Percentiles rank a stretch among this genome's conserved stretches.
These are phyloP conservation scores for Tulasnella calospora DNA, from an alignment of 768 basidiomycete species.

Conservation along the genomic window DNA sequence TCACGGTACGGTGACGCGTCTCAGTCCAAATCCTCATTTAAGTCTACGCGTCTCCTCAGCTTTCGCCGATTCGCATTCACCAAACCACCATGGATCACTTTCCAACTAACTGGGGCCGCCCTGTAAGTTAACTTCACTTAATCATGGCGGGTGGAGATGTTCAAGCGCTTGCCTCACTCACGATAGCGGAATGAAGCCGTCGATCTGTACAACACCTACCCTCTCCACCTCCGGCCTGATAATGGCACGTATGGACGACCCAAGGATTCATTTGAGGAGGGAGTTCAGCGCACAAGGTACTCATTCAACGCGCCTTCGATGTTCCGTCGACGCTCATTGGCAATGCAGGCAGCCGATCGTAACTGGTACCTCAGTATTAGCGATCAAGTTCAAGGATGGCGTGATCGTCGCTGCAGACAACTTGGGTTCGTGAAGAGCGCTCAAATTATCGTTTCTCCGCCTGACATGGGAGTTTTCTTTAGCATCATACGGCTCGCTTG, in stretches of 20 bases:
- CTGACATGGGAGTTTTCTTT: conserved; percentile 10
- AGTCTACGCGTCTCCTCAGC: background rate
- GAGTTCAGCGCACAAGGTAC: conserved; percentile 78
- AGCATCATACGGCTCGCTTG: conserved; percentile 97
- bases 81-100: conserved; percentile 65
- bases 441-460: no score
- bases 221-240: conserved; percentile 57
- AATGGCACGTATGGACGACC: conserved; percentile 35
- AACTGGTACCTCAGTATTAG: conserved; percentile 94
- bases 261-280: conserved; percentile 55
- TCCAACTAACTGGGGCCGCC: conserved; percentile 77
- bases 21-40: background rate
- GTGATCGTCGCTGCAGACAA: conserved; percentile 99
- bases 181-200: conserved; percentile 64
- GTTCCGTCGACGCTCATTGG: background rate
- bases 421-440: conserved; percentile 58
- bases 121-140: conserved; percentile 45
- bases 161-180: background rate
- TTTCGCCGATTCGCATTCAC: background rate
- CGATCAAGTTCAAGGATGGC: conserved; percentile 90
- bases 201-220: conserved; percentile 74
- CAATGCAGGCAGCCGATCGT: conserved; percentile 80
- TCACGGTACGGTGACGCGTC: conserved; percentile 9
- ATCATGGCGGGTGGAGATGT: background rate
- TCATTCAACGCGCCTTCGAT: background rate